Conservation (phyloP, 139 green algal genomes). For the Closterium sp. region DNA sequence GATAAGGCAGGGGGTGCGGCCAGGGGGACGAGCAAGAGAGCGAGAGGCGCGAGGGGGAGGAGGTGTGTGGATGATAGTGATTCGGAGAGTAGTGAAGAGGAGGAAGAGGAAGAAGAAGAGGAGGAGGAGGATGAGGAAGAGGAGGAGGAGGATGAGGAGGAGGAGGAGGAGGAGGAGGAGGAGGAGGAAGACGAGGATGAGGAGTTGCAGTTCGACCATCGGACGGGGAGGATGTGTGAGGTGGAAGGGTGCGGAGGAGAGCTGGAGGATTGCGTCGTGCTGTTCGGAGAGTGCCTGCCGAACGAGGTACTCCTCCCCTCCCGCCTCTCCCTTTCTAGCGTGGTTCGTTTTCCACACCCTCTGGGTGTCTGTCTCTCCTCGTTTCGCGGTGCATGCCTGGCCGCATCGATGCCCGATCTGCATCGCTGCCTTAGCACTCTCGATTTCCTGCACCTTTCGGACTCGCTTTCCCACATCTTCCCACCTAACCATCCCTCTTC, state of each 20-base stretch:
- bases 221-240: slow-evolving; percentile 32
- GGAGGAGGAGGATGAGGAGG: not conserved
- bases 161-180: not conserved
- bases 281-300: slow-evolving; percentile 39
- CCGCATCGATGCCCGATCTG: too few species aligned
- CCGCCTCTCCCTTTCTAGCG: too few species aligned
- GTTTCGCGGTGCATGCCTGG: not conserved
- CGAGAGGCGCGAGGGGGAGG: not conserved
- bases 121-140: not conserved
- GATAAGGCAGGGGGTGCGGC: not conserved
- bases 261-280: slow-evolving; percentile 25
- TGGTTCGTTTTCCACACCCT: too few species aligned
- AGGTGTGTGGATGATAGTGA: not conserved
- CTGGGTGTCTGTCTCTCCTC: not conserved
- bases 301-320: slow-evolving; percentile 17
- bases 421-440: not conserved
- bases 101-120: not conserved
- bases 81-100: not conserved
- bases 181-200: not conserved
- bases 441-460: not conserved
- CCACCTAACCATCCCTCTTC: not conserved
- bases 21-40: not conserved
- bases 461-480: not conserved
- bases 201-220: slow-evolving; percentile 15
- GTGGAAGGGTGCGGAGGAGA: slow-evolving; percentile 25